These are phyloP conservation scores for Alternaria arbusti DNA, from an alignment of 2,329 filamentous ascomycete genomes.

Conservation along the genomic window DNA sequence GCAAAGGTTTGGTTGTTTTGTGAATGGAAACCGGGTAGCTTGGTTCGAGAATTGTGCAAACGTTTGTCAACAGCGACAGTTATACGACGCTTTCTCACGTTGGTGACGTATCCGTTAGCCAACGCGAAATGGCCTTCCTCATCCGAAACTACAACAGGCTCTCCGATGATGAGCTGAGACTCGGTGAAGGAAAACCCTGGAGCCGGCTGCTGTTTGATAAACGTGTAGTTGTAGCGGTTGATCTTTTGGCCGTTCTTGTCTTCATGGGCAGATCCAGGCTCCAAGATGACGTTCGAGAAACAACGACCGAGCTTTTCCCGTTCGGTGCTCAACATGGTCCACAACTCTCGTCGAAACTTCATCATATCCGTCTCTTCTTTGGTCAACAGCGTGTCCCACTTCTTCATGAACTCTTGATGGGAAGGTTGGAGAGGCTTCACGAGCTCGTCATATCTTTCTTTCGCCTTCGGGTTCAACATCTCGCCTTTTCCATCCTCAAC, in stretches of 20 bases:
- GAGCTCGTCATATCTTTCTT: conserved; percentile 80
- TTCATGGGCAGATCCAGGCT: conserved; percentile 75
- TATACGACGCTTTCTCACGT: conserved; percentile 76
- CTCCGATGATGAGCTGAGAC: conserved; percentile 84
- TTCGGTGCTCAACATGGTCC: conserved; percentile 92
- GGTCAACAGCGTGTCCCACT: conserved; percentile 92
- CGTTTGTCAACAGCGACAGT: conserved; percentile 89
- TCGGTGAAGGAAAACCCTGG: conserved; percentile 83
- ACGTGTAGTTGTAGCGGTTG: conserved; percentile 87
- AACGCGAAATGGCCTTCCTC: conserved; percentile 94
- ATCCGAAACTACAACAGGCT: conserved; percentile 95
- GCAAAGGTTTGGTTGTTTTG: conserved; percentile 82
- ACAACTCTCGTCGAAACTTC: conserved; percentile 86
- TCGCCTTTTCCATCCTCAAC: conserved; percentile 83
- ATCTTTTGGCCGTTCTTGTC: conserved; percentile 78
- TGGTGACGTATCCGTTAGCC: conserved; percentile 87
- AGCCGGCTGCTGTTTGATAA: conserved; percentile 71
- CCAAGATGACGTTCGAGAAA: conserved; percentile 85
- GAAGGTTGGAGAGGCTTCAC: conserved; percentile 76
- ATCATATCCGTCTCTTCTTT: conserved; percentile 93
- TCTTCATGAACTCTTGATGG: conserved; percentile 85
- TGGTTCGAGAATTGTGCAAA: conserved; percentile 83
- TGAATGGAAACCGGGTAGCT: conserved; percentile 76
- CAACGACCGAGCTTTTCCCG: conserved; percentile 88
- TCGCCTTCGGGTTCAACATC: conserved; percentile 79